phyloP scores from a whole-genome alignment of 306 rosid species.

The Lablab purpureus region DNA sequence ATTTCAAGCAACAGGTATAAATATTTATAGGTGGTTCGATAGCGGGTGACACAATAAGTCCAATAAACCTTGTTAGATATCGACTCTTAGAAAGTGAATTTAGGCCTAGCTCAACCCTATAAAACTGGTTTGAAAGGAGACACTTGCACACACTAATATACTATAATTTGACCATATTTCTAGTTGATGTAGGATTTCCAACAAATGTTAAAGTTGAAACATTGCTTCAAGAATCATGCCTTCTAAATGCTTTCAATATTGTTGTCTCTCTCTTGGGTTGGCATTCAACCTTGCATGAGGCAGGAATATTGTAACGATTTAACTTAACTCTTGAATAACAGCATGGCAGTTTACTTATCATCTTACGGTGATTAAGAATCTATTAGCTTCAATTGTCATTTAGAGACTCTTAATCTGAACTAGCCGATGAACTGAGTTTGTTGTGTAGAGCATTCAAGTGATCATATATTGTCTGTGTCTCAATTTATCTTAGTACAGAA shows the following conservation, averaged over 20 bases:
- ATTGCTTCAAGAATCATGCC: background rate
- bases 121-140: too few species aligned
- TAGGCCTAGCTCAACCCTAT: too few species aligned
- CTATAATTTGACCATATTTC: too few species aligned
- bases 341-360: constrained; percentile 1
- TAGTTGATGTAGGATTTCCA: too few species aligned
- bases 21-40: too few species aligned
- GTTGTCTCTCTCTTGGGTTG: background rate
- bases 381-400: constrained; percentile 9
- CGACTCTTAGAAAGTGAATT: too few species aligned
- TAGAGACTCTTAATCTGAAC: background rate
- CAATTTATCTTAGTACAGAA: background rate
- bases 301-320: background rate
- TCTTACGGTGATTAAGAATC: constrained; percentile 3
- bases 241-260: background rate
- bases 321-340: constrained; percentile 4
- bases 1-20: background rate
- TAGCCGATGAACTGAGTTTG: background rate
- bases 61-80: too few species aligned
- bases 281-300: background rate
- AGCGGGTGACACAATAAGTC: too few species aligned
- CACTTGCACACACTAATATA: too few species aligned
- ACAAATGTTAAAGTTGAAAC: constrained; percentile 3
- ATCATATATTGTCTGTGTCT: background rate
- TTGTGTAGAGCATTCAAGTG: constrained; percentile 5